These are phyloP conservation scores for Avena insularis DNA, from an alignment of 176 grass and related monocot species.

Conservation along the genomic window DNA sequence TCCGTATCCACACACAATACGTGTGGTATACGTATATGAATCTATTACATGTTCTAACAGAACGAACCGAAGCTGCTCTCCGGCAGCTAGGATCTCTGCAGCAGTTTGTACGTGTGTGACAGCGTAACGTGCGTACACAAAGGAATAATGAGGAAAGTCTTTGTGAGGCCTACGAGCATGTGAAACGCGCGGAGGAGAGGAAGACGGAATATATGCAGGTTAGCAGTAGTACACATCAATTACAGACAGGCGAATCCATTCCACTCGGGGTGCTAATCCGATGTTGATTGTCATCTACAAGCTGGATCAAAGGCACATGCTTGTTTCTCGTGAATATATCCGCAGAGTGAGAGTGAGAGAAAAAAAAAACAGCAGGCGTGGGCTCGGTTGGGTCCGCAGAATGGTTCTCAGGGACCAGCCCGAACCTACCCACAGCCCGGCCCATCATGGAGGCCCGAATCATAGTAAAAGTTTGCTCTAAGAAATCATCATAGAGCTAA, in stretches of 20 bases:
- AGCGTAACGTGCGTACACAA: neutral
- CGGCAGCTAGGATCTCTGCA: neutral
- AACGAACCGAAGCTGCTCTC: neutral
- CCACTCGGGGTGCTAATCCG: neutral
- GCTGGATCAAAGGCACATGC: slow-evolving; percentile 7
- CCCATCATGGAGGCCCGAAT: neutral
- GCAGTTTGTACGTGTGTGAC: neutral
- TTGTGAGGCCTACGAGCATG: slow-evolving; percentile 4
- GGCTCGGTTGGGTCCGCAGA: neutral
- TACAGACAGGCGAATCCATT: neutral
- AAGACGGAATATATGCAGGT: slow-evolving; percentile 1
- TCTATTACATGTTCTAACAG: too few species aligned
- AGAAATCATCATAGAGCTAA: too few species aligned
- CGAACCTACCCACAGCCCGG: neutral
- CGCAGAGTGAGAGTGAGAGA: neutral
- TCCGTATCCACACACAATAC: too few species aligned
- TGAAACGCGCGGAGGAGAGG: neutral
- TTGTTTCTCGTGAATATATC: neutral
- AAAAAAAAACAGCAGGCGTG: neutral
- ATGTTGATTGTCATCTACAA: slow-evolving; percentile 2
- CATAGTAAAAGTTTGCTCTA: neutral
- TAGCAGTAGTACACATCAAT: neutral
- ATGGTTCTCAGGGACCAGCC: neutral
- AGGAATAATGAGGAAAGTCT: neutral
- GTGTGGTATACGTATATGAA: too few species aligned